Base-by-base conservation (phyloP, 805 yeast species). In the Hanseniaspora pseudoguilliermondii region DNA sequence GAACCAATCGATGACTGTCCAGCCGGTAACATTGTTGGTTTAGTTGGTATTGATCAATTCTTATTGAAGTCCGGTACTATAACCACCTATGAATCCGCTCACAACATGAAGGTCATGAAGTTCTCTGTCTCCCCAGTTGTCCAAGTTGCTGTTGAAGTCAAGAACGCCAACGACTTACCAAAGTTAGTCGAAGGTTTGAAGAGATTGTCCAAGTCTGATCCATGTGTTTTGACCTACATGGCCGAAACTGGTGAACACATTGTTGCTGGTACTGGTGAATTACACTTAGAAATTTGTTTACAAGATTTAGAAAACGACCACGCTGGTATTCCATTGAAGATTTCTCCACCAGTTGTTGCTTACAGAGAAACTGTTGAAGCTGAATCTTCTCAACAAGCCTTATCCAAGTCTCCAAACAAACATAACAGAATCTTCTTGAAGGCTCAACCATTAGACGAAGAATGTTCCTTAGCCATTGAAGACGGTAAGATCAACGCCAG, bases 41-140 rank as follows among this genome's bases (percentile, higher is more conserved):
- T 91, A 75, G 97, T 91, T 71, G 98, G 98, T 90, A 86, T 91
- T 70, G 98, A 91, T 80, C 98, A 91, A 83, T 91, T 90, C 87
- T 86, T 91, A 80, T 86, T 91, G 78, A 91, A 91, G 82, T 86
- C 96, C 71, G 98, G 97, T 89, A 91, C 98, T 71, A 79, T 91
- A 72, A 93, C 98, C 80, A 91, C 97, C 75, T 78, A 77, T 73
- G 97, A 93, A 75, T 76, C 87, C 69, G 86, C 98, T 67, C 97
- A 93, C 93, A 91, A 91, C 93, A 80, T 91, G 89, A 90, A 88
- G 87, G 97, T 91, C 71, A 91, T 91, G 98, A 91, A 90, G 78
- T 91, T 91, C 95, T 88, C 96, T 73, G 98, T 91, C 73, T 91
- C 97, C 62, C 98, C 98, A 71, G 98, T 91, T 80, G 98, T 91